These are phyloP conservation scores for Globisporangium cylindrosporum DNA, from an alignment of 352 stramenopile species.

Conservation along the genomic window DNA sequence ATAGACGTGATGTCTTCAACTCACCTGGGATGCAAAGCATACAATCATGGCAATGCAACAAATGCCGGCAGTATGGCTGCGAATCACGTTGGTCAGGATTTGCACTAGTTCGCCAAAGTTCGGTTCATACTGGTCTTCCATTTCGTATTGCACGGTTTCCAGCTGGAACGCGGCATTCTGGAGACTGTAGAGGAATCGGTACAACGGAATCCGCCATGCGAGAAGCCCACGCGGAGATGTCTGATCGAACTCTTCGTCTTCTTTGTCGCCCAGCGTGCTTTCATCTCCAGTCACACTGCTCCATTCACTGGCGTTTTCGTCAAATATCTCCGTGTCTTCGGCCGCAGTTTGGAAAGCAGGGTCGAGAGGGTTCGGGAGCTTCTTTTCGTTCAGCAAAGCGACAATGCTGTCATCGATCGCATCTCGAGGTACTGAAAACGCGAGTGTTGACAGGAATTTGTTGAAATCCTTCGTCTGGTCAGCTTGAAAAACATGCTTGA, in stretches of 20 bases:
- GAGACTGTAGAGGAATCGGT: slow-evolving; percentile 58
- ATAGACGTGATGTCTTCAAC: neutral
- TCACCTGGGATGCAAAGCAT: slow-evolving; percentile 74
- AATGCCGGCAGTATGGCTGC: slow-evolving; percentile 60
- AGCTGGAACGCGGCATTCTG: slow-evolving; percentile 76
- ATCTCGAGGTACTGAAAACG: slow-evolving; percentile 63
- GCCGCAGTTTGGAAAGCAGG: slow-evolving; percentile 18
- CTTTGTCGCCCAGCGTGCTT: slow-evolving; percentile 70
- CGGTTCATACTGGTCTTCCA: slow-evolving; percentile 76
- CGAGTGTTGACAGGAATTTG: slow-evolving; percentile 66
- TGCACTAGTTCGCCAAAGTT: slow-evolving; percentile 51
- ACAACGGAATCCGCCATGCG: slow-evolving; percentile 62
- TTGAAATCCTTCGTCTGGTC: slow-evolving; percentile 75
- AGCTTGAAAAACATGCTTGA: slow-evolving; percentile 82
- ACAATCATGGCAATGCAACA: slow-evolving; percentile 66
- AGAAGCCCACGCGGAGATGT: slow-evolving; percentile 23
- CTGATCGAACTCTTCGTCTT: slow-evolving; percentile 79
- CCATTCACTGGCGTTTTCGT: slow-evolving; percentile 78
- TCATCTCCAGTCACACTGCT: slow-evolving; percentile 85
- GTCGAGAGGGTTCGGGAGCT: slow-evolving; percentile 56
- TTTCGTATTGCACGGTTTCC: slow-evolving; percentile 68
- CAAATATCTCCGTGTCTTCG: slow-evolving; percentile 36
- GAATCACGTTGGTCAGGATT: slow-evolving; percentile 58
- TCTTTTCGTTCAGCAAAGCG: slow-evolving; percentile 54
- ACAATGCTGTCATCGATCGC: slow-evolving; percentile 65